Conservation (phyloP, 768 basidiomycete genomes). For the Nidula microcarpa region DNA sequence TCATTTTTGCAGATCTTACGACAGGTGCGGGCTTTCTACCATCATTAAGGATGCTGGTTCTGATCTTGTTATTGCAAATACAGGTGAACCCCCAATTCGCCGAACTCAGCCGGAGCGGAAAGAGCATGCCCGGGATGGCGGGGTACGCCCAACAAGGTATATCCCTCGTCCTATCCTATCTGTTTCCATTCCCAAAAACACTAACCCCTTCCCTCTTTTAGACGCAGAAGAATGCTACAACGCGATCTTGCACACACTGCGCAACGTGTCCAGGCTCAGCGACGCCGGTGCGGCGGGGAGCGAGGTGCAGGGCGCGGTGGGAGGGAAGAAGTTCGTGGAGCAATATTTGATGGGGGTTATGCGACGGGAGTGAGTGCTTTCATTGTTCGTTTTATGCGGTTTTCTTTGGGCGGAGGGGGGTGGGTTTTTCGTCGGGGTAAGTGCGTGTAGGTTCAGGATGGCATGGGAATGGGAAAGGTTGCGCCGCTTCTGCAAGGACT, state of each 20-base stretch:
- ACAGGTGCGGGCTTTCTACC: no score
- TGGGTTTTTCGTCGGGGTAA: no score
- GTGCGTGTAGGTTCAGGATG: no score
- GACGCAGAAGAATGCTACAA: slow-evolving; percentile 93
- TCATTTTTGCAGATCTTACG: slow-evolving; percentile 66
- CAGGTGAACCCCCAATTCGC: slow-evolving; percentile 89
- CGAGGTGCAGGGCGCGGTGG: slow-evolving; percentile 17
- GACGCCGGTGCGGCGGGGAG: slow-evolving; percentile 24
- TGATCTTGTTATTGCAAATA: no score
- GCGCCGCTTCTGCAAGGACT: no score
- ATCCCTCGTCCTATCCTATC: slow-evolving; percentile 19
- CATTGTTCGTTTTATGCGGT: no score
- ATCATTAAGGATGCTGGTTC: no score
- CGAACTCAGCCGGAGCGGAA: slow-evolving; percentile 52
- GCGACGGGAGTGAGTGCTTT: slow-evolving; percentile 52
- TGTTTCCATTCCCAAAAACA: not conserved
- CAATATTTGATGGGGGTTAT: slow-evolving; percentile 81
- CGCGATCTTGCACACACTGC: slow-evolving; percentile 67
- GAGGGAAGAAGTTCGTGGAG: slow-evolving; percentile 63
- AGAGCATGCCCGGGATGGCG: slow-evolving; percentile 28
- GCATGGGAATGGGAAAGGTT: no score
- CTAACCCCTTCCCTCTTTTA: slow-evolving; percentile 10
- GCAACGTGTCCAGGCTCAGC: slow-evolving; percentile 58
- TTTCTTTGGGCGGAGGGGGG: no score
- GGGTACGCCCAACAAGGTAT: slow-evolving; percentile 81